Conservation (phyloP, 805 yeast species). For the Kodamaea kakaduensis region DNA sequence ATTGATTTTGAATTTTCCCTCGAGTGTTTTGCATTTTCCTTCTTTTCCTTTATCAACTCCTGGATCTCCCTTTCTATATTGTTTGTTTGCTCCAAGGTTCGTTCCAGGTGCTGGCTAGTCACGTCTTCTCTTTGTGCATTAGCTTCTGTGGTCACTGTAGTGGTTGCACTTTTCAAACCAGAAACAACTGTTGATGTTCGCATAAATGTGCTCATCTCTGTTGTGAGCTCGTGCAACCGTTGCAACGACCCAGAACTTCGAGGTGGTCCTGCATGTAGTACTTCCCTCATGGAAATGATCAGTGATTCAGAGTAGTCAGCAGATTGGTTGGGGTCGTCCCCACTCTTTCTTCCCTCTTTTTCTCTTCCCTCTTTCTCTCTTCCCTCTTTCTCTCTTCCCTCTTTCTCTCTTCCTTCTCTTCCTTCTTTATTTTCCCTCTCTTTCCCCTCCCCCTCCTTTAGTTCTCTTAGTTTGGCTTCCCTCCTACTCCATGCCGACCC, state of each 20-base stretch:
- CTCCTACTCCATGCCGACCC: too few relatives aligned
- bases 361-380: too few relatives aligned
- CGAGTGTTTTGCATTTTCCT: neutral
- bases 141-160: constrained; percentile 15
- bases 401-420: too few relatives aligned
- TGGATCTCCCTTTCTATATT: neutral
- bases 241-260: constrained; percentile 28
- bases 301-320: constrained; percentile 11
- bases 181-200: constrained; percentile 12
- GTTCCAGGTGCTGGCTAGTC: too few relatives aligned
- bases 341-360: too few relatives aligned
- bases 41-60: neutral
- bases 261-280: constrained; percentile 26
- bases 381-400: too few relatives aligned
- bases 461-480: constrained; percentile 1
- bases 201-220: constrained; percentile 15
- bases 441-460: too few relatives aligned
- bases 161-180: constrained; percentile 20
- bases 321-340: too few relatives aligned
- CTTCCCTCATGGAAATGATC: constrained; percentile 24
- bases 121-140: constrained; percentile 2
- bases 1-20: too few relatives aligned
- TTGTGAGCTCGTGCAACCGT: constrained; percentile 28
- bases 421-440: too few relatives aligned
- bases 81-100: neutral